Evolutionary conservation across 1,284 basidiomycete species (phyloP).

Genomic region (Retiboletus fuscus): DNA sequence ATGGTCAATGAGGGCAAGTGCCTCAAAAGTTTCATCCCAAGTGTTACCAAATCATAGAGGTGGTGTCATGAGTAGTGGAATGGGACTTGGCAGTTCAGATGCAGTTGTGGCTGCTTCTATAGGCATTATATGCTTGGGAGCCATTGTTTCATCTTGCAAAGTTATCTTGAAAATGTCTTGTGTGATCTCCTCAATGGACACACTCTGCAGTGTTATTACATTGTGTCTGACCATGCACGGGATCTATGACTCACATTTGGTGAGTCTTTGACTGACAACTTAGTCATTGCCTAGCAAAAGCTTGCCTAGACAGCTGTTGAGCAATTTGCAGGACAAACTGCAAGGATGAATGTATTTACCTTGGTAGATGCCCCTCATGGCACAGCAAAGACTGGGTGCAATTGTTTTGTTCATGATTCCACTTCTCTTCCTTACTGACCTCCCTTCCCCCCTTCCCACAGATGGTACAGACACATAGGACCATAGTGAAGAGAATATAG

Average conservation of each 20-base stretch:
- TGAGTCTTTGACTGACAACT: neutral
- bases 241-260: neutral
- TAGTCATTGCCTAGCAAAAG: neutral
- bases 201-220: neutral
- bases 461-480: neutral
- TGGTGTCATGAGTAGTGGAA: neutral
- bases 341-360: neutral
- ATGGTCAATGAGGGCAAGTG: no score
- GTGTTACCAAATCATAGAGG: neutral
- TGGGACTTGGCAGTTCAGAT: neutral
- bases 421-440: conserved; percentile 2
- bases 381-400: neutral
- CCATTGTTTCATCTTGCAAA: neutral
- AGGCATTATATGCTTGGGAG: neutral
- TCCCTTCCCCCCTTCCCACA: neutral
- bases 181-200: neutral
- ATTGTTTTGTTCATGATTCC: neutral
- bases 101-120: neutral
- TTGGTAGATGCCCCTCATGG: neutral
- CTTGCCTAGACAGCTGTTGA: neutral
- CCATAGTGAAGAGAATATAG: neutral
- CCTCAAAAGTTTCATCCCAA: neutral
- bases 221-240: neutral
- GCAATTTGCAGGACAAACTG: no score
- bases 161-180: neutral